Evolutionary conservation across 805 yeast genomes (phyloP).

Genomic region (Candida easanensis): DNA sequence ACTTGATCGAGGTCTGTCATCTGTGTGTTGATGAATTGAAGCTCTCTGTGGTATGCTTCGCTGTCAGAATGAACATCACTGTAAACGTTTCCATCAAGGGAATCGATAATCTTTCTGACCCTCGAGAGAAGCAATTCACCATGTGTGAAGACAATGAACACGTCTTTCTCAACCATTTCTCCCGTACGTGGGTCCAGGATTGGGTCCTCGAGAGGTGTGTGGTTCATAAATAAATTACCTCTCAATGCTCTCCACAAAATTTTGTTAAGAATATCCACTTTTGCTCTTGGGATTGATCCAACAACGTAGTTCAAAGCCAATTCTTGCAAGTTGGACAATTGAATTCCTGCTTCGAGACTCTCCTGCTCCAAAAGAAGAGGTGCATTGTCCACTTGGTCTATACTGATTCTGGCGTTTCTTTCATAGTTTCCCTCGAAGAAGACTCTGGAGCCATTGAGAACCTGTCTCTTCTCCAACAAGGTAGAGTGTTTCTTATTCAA

Average conservation of each 20-base stretch:
- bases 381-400: slow-evolving; percentile 37
- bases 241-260: slow-evolving; percentile 90
- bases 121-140: slow-evolving; percentile 73
- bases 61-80: slow-evolving; percentile 49
- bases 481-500: slow-evolving; percentile 61
- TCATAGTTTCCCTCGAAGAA: slow-evolving; percentile 42
- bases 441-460: slow-evolving; percentile 45
- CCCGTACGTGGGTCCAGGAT: slow-evolving; percentile 61
- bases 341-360: slow-evolving; percentile 36
- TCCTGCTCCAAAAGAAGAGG: slow-evolving; percentile 34
- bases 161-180: slow-evolving; percentile 63
- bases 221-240: slow-evolving; percentile 82
- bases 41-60: slow-evolving; percentile 34
- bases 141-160: slow-evolving; percentile 88
- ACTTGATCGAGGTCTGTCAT: slow-evolving; percentile 54
- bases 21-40: slow-evolving; percentile 20
- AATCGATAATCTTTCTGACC: slow-evolving; percentile 81
- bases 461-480: slow-evolving; percentile 70
- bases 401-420: slow-evolving; percentile 31
- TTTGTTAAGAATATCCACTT: slow-evolving; percentile 68
- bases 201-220: slow-evolving; percentile 67
- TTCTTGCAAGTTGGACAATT: slow-evolving; percentile 25
- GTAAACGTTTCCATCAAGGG: slow-evolving; percentile 74
- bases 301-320: slow-evolving; percentile 37
- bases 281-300: slow-evolving; percentile 77